Conservation (phyloP, 805 yeast genomes). For the Allodekkera sacchari region DNA sequence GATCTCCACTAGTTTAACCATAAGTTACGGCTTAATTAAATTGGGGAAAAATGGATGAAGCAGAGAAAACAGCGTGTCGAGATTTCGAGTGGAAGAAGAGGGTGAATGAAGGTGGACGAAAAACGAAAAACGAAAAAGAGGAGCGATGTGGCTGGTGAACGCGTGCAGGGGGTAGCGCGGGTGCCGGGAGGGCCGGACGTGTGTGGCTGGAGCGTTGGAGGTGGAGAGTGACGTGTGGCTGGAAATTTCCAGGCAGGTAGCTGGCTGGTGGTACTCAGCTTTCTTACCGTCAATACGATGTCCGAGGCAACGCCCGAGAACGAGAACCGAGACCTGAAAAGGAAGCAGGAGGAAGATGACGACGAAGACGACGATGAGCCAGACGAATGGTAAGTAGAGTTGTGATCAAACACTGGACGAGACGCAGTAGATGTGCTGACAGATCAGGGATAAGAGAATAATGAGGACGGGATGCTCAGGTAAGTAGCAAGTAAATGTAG, state of each 20-base stretch:
- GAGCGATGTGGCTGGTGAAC: not conserved
- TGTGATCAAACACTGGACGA: not conserved
- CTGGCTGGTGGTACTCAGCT: too few species aligned
- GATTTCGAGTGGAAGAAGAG: not conserved
- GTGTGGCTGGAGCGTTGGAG: not conserved
- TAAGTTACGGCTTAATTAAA: constrained; percentile 14
- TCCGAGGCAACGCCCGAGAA: not conserved
- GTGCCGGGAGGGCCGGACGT: constrained; percentile 63
- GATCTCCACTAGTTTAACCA: constrained; percentile 82
- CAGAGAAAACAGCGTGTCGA: too few species aligned
- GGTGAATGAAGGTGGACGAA: constrained; percentile 3
- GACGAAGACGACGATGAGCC: constrained; percentile 48
- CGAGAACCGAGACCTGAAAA: not conserved
- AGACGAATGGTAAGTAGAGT: constrained; percentile 61
- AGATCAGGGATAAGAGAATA: constrained; percentile 60
- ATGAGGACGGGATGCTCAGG: constrained; percentile 67
- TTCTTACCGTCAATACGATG: not conserved
- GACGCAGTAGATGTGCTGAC: constrained; percentile 1
- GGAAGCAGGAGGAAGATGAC: constrained; percentile 1
- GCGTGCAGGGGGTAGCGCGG: constrained; percentile 32
- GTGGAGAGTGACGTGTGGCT: not conserved
- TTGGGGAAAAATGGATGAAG: constrained; percentile 4
- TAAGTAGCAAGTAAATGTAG: constrained; percentile 16
- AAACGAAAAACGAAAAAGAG: not conserved
- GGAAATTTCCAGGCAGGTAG: too few species aligned